Conservation (phyloP, 2,329 filamentous ascomycete species). For the Scortechinia acanthostroma region DNA sequence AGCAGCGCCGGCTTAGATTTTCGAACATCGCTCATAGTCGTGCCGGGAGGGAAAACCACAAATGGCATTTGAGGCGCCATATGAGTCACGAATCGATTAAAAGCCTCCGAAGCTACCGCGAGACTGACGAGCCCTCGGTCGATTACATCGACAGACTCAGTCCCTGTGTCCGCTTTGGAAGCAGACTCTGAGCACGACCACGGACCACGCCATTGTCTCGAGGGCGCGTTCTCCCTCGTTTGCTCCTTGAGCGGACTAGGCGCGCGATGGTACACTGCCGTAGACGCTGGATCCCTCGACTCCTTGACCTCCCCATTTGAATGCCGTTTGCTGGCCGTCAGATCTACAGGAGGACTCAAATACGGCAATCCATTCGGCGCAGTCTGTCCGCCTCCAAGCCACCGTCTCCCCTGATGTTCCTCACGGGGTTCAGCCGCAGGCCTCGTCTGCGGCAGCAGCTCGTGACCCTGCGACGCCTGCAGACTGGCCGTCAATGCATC, state of each 20-base stretch:
- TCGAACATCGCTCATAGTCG: conserved; percentile 11
- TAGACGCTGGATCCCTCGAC: no score
- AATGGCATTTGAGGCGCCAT: conserved; percentile 12
- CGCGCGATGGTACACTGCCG: neutral
- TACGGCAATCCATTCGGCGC: neutral
- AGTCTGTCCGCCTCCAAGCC: neutral
- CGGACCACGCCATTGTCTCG: neutral
- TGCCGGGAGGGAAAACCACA: conserved; percentile 11
- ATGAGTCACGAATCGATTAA: conserved; percentile 12
- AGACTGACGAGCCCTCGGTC: conserved; percentile 16
- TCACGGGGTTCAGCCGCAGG: no score
- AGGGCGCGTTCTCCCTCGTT: no score
- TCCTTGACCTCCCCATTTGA: neutral
- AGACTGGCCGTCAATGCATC: conserved; percentile 78
- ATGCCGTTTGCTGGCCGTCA: neutral
- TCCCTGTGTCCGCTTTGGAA: neutral
- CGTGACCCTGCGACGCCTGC: conserved; percentile 24
- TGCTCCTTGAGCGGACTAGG: neutral
- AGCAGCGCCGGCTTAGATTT: conserved; percentile 13
- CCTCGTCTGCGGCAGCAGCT: neutral
- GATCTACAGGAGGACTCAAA: no score
- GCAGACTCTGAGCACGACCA: neutral
- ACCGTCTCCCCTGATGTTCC: neutral
- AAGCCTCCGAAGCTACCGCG: conserved; percentile 3
- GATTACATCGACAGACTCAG: conserved; percentile 34